Conservation (phyloP, 495 filamentous ascomycete species). For the Hypoxylon cercidicola region DNA sequence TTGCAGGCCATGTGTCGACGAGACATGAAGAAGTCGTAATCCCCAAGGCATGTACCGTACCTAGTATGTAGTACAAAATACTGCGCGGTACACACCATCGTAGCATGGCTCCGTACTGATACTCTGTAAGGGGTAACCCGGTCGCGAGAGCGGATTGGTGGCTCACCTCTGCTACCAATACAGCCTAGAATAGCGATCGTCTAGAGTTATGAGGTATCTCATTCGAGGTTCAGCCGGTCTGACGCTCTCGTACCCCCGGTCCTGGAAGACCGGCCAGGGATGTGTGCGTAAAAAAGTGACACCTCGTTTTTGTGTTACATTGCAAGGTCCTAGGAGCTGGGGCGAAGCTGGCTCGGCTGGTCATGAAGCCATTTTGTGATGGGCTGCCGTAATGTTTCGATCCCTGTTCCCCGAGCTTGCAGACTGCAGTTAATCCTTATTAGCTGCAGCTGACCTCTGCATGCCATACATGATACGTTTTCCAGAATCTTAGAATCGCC, state of each 20-base stretch:
- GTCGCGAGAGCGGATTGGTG: conserved; percentile 32
- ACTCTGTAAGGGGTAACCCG: conserved; percentile 29
- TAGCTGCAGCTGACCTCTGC: conserved; percentile 45
- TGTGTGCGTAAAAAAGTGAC: conserved; percentile 32
- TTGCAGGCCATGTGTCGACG: conserved; percentile 39
- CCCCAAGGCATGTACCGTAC: conserved; percentile 6
- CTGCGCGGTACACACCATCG: conserved; percentile 17
- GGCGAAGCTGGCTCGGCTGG: conserved; percentile 16
- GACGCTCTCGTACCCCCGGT: conserved; percentile 8
- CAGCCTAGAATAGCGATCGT: conserved; percentile 39
- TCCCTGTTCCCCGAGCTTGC: conserved; percentile 42
- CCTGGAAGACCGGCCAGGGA: conserved; percentile 17
- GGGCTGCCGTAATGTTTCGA: conserved; percentile 26
- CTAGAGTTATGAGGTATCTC: conserved; percentile 14
- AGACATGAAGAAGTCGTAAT: conserved; percentile 32
- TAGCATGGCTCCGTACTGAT: conserved; percentile 22
- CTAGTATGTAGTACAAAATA: not conserved
- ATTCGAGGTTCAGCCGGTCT: conserved; percentile 29
- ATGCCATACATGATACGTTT: conserved; percentile 42
- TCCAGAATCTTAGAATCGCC: conserved; percentile 42
- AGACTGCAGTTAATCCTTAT: conserved; percentile 40
- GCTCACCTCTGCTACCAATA: conserved; percentile 42
- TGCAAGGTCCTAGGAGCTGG: conserved; percentile 27
- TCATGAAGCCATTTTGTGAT: conserved; percentile 34
- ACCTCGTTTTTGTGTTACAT: conserved; percentile 36